phyloP scores from a whole-genome alignment of 768 basidiomycete species.

The Chlorophyllum brunneum region DNA sequence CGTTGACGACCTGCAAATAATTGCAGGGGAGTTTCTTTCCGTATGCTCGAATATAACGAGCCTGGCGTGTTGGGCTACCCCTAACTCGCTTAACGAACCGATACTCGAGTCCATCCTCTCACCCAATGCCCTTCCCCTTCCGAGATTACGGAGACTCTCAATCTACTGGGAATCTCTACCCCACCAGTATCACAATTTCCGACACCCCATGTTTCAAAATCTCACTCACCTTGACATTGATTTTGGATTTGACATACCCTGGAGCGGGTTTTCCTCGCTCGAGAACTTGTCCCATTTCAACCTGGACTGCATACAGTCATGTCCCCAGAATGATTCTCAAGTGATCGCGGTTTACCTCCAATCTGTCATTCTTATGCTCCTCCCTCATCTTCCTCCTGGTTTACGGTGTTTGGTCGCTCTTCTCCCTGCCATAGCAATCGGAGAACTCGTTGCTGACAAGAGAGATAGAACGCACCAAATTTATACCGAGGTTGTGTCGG shows the following conservation, averaged over 20 bases:
- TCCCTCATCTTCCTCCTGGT: neutral
- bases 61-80: conserved; percentile 4
- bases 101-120: conserved; percentile 5
- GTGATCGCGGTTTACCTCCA: neutral
- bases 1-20: neutral
- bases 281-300: conserved; percentile 1
- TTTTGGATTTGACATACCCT: neutral
- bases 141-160: conserved; percentile 5
- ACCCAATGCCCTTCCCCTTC: neutral
- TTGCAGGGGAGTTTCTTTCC: conserved; percentile 1
- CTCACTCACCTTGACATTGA: conserved; percentile 10
- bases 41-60: conserved; percentile 1
- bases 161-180: conserved; percentile 6
- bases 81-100: neutral
- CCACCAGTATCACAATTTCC: neutral
- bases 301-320: neutral
- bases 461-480: neutral
- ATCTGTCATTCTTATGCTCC: neutral
- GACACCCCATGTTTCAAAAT: conserved; percentile 2
- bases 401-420: conserved; percentile 7
- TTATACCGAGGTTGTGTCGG: neutral
- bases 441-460: neutral
- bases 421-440: neutral
- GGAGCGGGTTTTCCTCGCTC: conserved; percentile 2
- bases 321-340: neutral